phyloP scores from a whole-genome alignment of 2,329 filamentous ascomycete genomes.

The Alternaria hordeiaustralica region DNA sequence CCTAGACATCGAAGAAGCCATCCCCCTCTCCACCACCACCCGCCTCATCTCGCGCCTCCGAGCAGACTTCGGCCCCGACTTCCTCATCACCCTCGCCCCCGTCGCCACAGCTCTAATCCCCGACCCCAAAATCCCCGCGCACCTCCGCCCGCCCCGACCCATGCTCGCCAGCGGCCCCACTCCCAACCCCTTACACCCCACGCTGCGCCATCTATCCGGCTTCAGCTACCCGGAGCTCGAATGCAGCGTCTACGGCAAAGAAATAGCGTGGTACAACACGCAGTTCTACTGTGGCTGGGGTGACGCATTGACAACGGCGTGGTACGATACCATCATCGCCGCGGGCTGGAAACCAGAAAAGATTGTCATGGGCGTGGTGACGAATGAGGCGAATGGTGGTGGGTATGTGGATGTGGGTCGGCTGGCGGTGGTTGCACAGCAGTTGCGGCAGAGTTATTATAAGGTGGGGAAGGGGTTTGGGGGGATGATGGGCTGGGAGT shows the following conservation, averaged over 20 bases:
- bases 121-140: constrained; percentile 41
- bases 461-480: constrained; percentile 65
- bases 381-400: constrained; percentile 75
- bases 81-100: constrained; percentile 82
- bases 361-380: constrained; percentile 81
- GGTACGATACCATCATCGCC: constrained; percentile 61
- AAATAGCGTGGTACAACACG: constrained; percentile 85
- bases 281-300: constrained; percentile 96
- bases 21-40: constrained; percentile 69
- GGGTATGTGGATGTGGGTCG: constrained; percentile 65
- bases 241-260: constrained; percentile 38
- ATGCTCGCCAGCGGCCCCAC: constrained; percentile 36
- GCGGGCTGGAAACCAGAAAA: constrained; percentile 75
- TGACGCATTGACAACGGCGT: constrained; percentile 60
- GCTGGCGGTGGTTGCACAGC: constrained; percentile 63
- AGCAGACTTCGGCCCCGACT: constrained; percentile 70
- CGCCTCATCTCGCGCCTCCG: constrained; percentile 57
- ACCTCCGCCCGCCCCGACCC: constrained; percentile 38
- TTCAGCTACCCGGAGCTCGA: constrained; percentile 83
- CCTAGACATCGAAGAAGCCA: constrained; percentile 68
- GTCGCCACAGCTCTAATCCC: constrained; percentile 76
- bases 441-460: constrained; percentile 65
- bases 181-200: constrained; percentile 44
- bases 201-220: constrained; percentile 71
- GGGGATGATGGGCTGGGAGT: constrained; percentile 95